A percentile compares a stretch with the other conserved stretches of the same genome.
These are phyloP conservation scores for Magnolia officinalis DNA, from an alignment of 164 flowering plant species.

Conservation along the genomic window DNA sequence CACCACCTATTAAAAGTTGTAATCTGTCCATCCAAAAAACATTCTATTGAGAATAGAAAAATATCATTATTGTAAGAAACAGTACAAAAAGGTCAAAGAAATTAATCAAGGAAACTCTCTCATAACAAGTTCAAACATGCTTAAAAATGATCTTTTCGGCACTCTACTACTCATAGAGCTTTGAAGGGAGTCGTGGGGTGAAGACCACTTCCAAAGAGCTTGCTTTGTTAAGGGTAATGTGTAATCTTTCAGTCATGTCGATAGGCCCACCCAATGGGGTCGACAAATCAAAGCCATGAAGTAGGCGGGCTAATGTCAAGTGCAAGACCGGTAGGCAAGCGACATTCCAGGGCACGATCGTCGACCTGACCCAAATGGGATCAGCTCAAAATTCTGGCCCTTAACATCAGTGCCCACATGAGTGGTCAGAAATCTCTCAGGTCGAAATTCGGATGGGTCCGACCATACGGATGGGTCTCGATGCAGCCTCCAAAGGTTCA, in stretches of 20 bases:
- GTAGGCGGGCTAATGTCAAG: constrained; percentile 6
- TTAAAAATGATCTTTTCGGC: too few species aligned
- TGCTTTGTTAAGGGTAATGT: not conserved
- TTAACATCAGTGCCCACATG: constrained; percentile 1
- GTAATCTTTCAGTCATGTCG: constrained; percentile 8
- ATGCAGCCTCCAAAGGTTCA: constrained; percentile 12
- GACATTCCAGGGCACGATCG: constrained; percentile 11
- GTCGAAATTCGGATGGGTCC: constrained; percentile 2
- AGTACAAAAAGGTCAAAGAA: too few species aligned
- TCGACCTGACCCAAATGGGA: constrained; percentile 14
- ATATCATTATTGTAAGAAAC: too few species aligned
- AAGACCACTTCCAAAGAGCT: not conserved
- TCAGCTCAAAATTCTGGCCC: constrained; percentile 9
- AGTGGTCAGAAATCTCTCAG: constrained; percentile 11
- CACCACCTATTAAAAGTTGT: too few species aligned
- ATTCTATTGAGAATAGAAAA: too few species aligned
- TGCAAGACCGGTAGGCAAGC: not conserved
- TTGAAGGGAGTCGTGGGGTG: not conserved
- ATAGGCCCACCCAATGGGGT: constrained; percentile 1
- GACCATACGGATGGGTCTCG: constrained; percentile 12
- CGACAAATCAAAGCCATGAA: constrained; percentile 5
- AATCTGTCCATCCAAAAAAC: too few species aligned
- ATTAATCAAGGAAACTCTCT: too few species aligned
- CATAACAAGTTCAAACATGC: too few species aligned
- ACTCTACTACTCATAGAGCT: not conserved